Evolutionary conservation across 306 rosid genomes (phyloP), one percentile per base, ranked within the genome.

Genomic region (Hippophae gyantsensis): DNA sequence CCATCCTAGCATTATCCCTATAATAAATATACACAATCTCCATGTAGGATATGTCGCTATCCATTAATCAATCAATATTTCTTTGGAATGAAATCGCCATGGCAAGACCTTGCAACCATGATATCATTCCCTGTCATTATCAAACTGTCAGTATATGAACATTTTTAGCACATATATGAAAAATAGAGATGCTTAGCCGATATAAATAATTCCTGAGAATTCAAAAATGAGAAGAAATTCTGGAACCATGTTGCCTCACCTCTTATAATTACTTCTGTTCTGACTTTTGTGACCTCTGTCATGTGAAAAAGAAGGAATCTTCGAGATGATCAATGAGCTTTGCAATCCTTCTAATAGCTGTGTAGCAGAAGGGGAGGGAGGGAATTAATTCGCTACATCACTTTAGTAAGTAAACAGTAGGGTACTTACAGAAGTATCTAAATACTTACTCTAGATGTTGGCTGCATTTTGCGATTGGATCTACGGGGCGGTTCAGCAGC

Each of bases 281-380:
- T 69, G 95, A 78, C 61, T 80, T 73, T 84, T 84, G 71, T 69
- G 77, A 74, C 79, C 80, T 75, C 84, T 92, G 59, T 88, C 99
- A 60, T 86, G 90, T 13, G 95, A 75, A 69, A 69, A 32, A 2
- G 38, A 79, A 46, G 95, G 89, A 69, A 83, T 77, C 90, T 93
- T 93, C 2, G 99, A 64, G 73, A 86, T 64, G 65, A 72, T 72
- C 73, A 93, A 65, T 41, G 97, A 93, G 79, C 97, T 93, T 64
- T 93, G 99, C 64, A 93, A 58, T 74, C 99, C 99, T 80, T 93
- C 99, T 54, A 93, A 72, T 64, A 93, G 82, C 99, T 93, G 84
- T 42, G 70, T 49, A 69, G 57, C 40, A 66, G 56, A 0, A 18
- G 18, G 18, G 0, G 18, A 1, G 23, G 23, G 23, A 1, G 23